phyloP scores from a whole-genome alignment of 106 monocot genomes.

The Iris macrosiphon region DNA sequence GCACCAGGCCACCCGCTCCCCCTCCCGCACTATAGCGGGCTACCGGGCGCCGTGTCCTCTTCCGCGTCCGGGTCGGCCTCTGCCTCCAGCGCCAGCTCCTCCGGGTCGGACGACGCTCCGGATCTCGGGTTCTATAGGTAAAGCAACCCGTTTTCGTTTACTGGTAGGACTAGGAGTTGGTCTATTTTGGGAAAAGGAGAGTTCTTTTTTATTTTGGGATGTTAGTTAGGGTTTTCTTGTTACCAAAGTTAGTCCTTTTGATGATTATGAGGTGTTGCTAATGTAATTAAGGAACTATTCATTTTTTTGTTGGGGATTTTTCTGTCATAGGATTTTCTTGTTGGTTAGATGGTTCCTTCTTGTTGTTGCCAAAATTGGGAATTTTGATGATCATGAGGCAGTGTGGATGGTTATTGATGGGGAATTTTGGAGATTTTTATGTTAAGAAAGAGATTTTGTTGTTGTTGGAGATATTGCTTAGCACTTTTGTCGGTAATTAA shows the following conservation, averaged over 20 bases:
- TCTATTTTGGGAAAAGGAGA: neutral
- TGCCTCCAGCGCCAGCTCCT: constrained; percentile 49
- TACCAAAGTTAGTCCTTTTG: too few species aligned
- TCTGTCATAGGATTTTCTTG: too few species aligned
- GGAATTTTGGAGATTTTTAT: too few species aligned
- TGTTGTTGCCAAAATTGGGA: too few species aligned
- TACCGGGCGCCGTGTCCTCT: constrained; percentile 6
- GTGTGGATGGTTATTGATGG: too few species aligned
- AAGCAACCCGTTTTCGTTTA: neutral
- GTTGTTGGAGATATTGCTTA: constrained; percentile 1
- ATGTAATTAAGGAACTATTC: constrained; percentile 32
- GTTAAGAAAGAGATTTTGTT: too few species aligned
- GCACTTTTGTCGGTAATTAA: constrained; percentile 23
- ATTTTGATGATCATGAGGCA: neutral
- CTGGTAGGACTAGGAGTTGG: neutral
- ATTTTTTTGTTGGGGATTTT: too few species aligned
- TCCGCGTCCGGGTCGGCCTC: constrained; percentile 31
- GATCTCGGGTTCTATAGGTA: constrained; percentile 56
- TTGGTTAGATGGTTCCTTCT: too few species aligned
- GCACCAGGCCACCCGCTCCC: constrained; percentile 10
- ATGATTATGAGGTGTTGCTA: too few species aligned
- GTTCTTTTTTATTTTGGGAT: neutral
- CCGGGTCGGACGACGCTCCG: constrained; percentile 46
- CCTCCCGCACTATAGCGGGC: too few species aligned
- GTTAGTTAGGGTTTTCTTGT: neutral